Base-by-base conservation (phyloP, 371 early-diverging fungal genomes). In the Haplosporangium sp. region DNA sequence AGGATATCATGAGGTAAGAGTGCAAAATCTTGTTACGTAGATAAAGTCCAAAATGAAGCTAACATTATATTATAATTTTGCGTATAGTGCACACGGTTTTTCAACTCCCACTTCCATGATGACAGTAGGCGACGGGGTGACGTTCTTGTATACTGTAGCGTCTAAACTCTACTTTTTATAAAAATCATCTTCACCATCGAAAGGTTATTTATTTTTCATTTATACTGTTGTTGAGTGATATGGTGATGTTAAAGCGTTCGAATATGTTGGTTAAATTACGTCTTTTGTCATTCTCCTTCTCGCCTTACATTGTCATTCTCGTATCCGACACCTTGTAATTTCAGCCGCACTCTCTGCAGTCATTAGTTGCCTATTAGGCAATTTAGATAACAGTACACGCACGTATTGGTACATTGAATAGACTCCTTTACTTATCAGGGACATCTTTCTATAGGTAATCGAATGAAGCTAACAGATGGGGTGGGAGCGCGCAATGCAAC, bases 51-150 rank as follows among this genome's bases (percentile, higher is more conserved):
- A 45, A 10, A 45, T 10, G 15, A 57, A 35, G 3, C 38, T 57
- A 57, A 35, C 38, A 9, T 35, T 1, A 5, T 39, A 37, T 38
- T 39, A 60, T 27, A 20, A 39, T 38, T 59, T 44, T 48, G 35
- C 38, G 15, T 56, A 19, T 71, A 96, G 89, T 91, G 93, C 61
- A 84, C 88, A 17, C 84, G 96, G 44, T 94, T 96, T 76, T 98
- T 96, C 81, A 98, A 98, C 78, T 91, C 93, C 15, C 94, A 96
- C 69, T 94, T 93, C 62, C 92, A 91, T 72, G 94, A 93, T 62
- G 98, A 98, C 76, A 68, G 83, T 0, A 84, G 95, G 63, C 88
- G 96, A 64, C 77, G 76, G 57, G 97, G 97, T 53, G 94, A 96
- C 78, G 94, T 97, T 8, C 71, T 97, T 15, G 92, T 96, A 2